Percentiles rank a stretch among this genome's conserved stretches.
Evolutionary conservation across 257 asterid genomes (phyloP).

Genomic region (Jacaranda copaia): DNA sequence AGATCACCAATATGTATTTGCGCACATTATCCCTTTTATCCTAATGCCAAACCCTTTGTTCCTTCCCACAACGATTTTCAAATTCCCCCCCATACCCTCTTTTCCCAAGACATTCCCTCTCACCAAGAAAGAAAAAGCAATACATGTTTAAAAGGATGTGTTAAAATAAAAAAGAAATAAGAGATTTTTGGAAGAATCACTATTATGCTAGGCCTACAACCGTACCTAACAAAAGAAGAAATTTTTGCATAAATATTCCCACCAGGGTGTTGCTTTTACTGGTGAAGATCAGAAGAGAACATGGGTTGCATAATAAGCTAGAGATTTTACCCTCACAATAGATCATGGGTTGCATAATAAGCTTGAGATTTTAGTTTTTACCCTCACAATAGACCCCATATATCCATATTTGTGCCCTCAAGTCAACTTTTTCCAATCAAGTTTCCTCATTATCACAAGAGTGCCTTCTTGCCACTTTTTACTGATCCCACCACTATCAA

Average conservation of each 20-base stretch:
- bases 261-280: slow-evolving; percentile 23
- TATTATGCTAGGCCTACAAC: slow-evolving; percentile 13
- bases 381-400: slow-evolving; percentile 36
- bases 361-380: slow-evolving; percentile 24
- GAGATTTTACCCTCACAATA: not conserved
- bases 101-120: not conserved
- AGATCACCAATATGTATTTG: too few relatives aligned
- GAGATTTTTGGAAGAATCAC: slow-evolving; percentile 29
- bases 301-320: slow-evolving; percentile 25
- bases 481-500: slow-evolving; percentile 55
- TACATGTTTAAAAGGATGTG: slow-evolving; percentile 14
- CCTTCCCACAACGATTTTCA: slow-evolving; percentile 3
- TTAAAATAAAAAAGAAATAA: not conserved
- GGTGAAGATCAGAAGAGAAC: slow-evolving; percentile 28
- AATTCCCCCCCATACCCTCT: not conserved
- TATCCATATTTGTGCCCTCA: slow-evolving; percentile 1
- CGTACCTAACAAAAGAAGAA: slow-evolving; percentile 24
- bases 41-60: not conserved
- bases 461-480: slow-evolving; percentile 54
- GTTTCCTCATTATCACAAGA: slow-evolving; percentile 49
- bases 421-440: slow-evolving; percentile 49
- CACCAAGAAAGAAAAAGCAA: slow-evolving; percentile 26
- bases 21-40: not conserved
- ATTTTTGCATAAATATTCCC: slow-evolving; percentile 6
- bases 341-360: too few relatives aligned